Base-by-base conservation (phyloP, 1,139 yeast genomes). In the Debaryomycetaceae sp. region DNA sequence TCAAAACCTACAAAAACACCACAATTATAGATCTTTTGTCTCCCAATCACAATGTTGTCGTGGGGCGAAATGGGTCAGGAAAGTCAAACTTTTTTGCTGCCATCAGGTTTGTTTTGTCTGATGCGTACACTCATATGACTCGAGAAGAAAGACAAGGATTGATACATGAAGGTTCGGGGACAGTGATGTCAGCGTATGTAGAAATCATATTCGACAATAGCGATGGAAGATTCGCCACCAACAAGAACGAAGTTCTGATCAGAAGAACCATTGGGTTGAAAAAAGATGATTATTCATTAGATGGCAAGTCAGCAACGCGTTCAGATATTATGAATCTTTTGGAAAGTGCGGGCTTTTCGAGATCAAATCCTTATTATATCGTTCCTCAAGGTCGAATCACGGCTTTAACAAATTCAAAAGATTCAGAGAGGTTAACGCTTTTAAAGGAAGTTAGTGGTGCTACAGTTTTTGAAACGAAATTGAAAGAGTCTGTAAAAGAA, bases 81-180 rank as follows among this genome's bases (percentile, higher is more conserved):
- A 92, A 92, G 61, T 87, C 96, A 37, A 92, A 92, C 61, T 87
- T 94, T 65, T 92, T 92, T 61, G 92, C 96, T 14, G 98, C 98
- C 8, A 87, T 92, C 43, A 71, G 98, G 46, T 94, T 91, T 63
- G 98, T 91, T 7, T 65, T 92, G 31, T 85, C 95, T 40, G 97
- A 91, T 59, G 96, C 94, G 28, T 87, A 87, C 58, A 84, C 88
- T 3, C 86, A 87, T 56, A 77, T 91, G 81, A 74, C 84, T n/a
- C 70, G 94, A 46, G 96, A 89, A 52, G 96, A 89, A 55, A 75
- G 97, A 47, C 94, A 86, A 53, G 87, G 94, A 1, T 68, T 91
- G 44, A 83, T 91, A 38, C 96, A 91, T 52, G 95, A 86, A 58
- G 96, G 96, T 3, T 79, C 95, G 0, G 95, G 95, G 3, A 85